These are phyloP conservation scores for Colletotrichum kahawae DNA, from an alignment of 2,329 filamentous ascomycete genomes.

Conservation along the genomic window DNA sequence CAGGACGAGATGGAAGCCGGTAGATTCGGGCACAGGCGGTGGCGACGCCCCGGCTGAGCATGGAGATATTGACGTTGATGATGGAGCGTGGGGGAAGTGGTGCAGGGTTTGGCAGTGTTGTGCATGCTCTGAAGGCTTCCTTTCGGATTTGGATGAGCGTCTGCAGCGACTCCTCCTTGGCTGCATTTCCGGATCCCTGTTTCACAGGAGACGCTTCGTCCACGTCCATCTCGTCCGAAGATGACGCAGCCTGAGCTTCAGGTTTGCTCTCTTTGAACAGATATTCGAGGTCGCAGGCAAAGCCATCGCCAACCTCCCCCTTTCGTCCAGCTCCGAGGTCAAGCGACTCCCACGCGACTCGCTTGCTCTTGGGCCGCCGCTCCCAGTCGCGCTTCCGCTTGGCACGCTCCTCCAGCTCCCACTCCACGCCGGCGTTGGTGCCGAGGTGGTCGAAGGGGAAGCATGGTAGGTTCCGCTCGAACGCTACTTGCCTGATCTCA, in stretches of 20 bases:
- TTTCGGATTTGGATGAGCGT: slow-evolving; percentile 10
- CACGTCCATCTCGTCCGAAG: slow-evolving; percentile 14
- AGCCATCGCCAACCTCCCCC: slow-evolving; percentile 83
- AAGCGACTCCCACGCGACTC: slow-evolving; percentile 75
- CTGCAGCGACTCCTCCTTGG: slow-evolving; percentile 6
- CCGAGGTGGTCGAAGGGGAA: slow-evolving; percentile 87
- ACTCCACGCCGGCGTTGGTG: slow-evolving; percentile 77
- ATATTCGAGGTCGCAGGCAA: slow-evolving; percentile 82
- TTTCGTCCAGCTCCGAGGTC: slow-evolving; percentile 75
- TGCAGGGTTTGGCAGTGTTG: slow-evolving; percentile 22
- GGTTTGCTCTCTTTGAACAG: slow-evolving; percentile 54
- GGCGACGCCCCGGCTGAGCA: slow-evolving; percentile 74
- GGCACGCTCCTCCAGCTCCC: slow-evolving; percentile 72
- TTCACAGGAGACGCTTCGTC: slow-evolving; percentile 20
- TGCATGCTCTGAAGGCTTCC: slow-evolving; percentile 35
- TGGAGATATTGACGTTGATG: slow-evolving; percentile 69
- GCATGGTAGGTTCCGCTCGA: slow-evolving; percentile 79
- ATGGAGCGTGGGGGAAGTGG: slow-evolving; percentile 42
- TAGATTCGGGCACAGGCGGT: slow-evolving; percentile 81
- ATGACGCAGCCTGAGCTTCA: neutral
- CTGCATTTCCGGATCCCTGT: slow-evolving; percentile 19
- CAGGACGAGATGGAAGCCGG: slow-evolving; percentile 66
- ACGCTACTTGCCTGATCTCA: slow-evolving; percentile 79
- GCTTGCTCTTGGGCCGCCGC: slow-evolving; percentile 80
- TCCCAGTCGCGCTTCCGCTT: slow-evolving; percentile 72